Conservation (phyloP, 257 asterid genomes). For the Solanum acaule region DNA sequence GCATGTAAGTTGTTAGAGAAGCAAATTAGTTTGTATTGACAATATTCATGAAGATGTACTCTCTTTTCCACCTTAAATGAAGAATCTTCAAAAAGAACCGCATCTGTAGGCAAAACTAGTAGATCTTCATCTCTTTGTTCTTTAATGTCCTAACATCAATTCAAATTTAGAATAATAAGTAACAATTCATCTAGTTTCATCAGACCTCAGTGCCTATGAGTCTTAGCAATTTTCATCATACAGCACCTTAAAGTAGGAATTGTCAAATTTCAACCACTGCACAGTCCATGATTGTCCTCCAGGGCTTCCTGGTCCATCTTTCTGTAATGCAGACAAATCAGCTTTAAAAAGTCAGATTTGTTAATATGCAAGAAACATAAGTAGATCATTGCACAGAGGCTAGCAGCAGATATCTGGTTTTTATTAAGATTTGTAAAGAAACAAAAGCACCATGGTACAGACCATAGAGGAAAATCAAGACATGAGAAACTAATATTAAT, state of each 20-base stretch:
- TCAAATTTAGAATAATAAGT: slow-evolving; percentile 4
- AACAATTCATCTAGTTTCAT: not conserved
- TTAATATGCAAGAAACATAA: not conserved
- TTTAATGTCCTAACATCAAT: slow-evolving; percentile 62
- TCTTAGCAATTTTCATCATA: not conserved
- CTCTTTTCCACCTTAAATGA: slow-evolving; percentile 69
- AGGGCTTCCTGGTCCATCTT: slow-evolving; percentile 97
- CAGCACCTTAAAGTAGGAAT: slow-evolving; percentile 84
- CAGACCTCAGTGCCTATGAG: not conserved
- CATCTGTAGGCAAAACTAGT: slow-evolving; percentile 93
- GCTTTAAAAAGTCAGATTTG: not conserved
- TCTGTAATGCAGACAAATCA: slow-evolving; percentile 41
- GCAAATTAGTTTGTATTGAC: not conserved
- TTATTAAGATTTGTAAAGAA: not conserved
- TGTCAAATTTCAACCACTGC: slow-evolving; percentile 92
- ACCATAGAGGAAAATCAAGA: not conserved
- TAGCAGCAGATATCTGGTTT: not conserved
- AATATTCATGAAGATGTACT: not conserved
- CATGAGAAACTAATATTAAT: not conserved
- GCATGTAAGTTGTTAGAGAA: not conserved
- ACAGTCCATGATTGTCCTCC: slow-evolving; percentile 99
- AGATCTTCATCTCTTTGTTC: slow-evolving; percentile 77
- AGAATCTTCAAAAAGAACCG: slow-evolving; percentile 89
- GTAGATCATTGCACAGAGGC: not conserved
- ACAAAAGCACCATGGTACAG: not conserved